Evolutionary conservation across 1,284 basidiomycete genomes (phyloP), one percentile per base, ranked within the genome.

Genomic region (Leccinum olivaceoglutinosum): DNA sequence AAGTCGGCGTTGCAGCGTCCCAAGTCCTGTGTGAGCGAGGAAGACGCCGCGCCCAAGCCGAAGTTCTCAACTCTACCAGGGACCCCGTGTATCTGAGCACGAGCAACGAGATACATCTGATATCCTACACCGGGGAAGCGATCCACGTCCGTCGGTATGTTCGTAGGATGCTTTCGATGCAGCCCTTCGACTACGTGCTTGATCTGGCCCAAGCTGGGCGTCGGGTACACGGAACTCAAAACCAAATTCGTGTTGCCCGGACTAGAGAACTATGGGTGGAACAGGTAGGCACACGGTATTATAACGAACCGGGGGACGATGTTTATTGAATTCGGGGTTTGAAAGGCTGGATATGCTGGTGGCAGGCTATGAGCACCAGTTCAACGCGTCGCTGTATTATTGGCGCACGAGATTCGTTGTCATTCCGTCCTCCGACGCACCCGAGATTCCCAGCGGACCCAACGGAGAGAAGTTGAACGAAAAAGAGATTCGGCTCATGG

Each of bases 331-430:
- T 39, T 63, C 34, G 65, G 32, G 21, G 16, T 54, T 59, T 10
- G 56, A 49, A 65, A 90, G 87, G 64, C 74, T 90, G 65, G 90
- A 90, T 68, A 90, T 92, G 87, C 77, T 95, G 5, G 89, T 94
- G 9, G 92, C 92, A 4, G 93, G 93, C 2, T 93, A 94, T 67
- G 92, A 93, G 72, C 86, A 87, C 60, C 81, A 88, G 56, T 88
- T 94, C 72, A 89, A 88, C 69, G 87, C 93, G 63, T 89, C 89
- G 4, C 79, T 94, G 56, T 85, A 91, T 55, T 97, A 96, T 73
- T 98, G 96, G 93, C 85, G 96, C 6, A 97, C 95, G 0, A 84
- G 96, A n/a, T 97, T 98, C 72, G 84, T 98, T 29, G 86, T 99
- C 18, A 92, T 98, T 57, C 96, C 96, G 0, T 89, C 92, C 0